Evolutionary conservation across 2,329 filamentous ascomycete species (phyloP).

Genomic region (Colletotrichum orbiculare): DNA sequence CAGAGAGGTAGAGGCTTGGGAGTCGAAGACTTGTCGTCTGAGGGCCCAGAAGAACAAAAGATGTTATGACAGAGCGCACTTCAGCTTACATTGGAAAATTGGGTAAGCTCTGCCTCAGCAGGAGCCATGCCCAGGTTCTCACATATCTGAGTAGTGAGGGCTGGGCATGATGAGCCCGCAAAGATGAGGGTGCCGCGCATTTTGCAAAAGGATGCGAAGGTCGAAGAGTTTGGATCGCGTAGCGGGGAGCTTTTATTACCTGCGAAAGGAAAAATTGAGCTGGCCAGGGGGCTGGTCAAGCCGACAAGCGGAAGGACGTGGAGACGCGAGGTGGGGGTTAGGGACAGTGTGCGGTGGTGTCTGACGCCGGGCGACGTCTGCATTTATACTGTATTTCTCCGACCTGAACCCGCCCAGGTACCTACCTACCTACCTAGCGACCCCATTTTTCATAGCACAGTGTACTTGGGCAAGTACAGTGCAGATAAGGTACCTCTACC

Average conservation of each 20-base stretch:
- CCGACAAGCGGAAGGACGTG: slow-evolving; percentile 20
- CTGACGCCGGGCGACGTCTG: rapidly evolving
- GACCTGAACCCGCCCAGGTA: background rate
- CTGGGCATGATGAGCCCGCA: slow-evolving; percentile 74
- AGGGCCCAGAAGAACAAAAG: slow-evolving; percentile 20
- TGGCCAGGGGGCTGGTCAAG: slow-evolving; percentile 23
- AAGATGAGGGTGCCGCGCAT: slow-evolving; percentile 78
- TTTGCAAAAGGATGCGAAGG: slow-evolving; percentile 43
- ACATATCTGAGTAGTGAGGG: slow-evolving; percentile 73
- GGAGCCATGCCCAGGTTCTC: slow-evolving; percentile 74
- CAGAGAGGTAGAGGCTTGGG: slow-evolving; percentile 21
- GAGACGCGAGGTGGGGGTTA: background rate
- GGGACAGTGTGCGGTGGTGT: slow-evolving; percentile 9
- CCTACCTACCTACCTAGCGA: background rate
- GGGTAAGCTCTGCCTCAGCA: slow-evolving; percentile 73
- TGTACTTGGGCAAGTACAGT: slow-evolving; percentile 1
- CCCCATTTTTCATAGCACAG: background rate
- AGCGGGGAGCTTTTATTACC: slow-evolving; percentile 41
- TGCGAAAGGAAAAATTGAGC: slow-evolving; percentile 35
- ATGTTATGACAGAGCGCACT: slow-evolving; percentile 20
- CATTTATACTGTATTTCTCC: slow-evolving; percentile 30
- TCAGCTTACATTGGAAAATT: slow-evolving; percentile 75
- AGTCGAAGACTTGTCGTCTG: slow-evolving; percentile 24
- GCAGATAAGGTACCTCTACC: background rate
- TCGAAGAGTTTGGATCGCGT: slow-evolving; percentile 40